phyloP scores from a whole-genome alignment of 495 filamentous ascomycete species.

The Sphaerosporella brunnea region DNA sequence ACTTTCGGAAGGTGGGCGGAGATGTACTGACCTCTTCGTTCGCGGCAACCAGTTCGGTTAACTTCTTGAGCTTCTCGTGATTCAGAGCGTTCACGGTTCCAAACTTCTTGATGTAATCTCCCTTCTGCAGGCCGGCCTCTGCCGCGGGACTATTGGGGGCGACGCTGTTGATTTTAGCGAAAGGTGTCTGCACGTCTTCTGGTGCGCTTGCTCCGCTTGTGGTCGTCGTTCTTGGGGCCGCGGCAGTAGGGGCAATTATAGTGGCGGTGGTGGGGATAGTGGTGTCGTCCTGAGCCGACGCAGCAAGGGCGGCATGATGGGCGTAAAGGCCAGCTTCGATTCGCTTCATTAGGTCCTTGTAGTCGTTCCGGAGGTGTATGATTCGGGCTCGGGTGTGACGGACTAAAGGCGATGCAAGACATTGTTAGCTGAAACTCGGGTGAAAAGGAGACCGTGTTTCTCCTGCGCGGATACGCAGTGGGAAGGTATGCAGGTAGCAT shows the following conservation, averaged over 20 bases:
- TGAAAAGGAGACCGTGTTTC: background rate
- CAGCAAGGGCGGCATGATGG: slow-evolving; percentile 40
- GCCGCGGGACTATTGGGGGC: slow-evolving; percentile 63
- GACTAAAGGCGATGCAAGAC: slow-evolving; percentile 34
- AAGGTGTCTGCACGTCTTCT: slow-evolving; percentile 44
- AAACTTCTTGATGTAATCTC: slow-evolving; percentile 73
- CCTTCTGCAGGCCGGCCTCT: slow-evolving; percentile 59
- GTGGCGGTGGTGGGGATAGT: slow-evolving; percentile 11
- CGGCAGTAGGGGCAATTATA: background rate
- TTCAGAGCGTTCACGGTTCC: slow-evolving; percentile 65
- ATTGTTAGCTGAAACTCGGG: too few relatives aligned
- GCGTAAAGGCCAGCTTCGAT: slow-evolving; percentile 72
- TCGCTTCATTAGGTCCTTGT: slow-evolving; percentile 65
- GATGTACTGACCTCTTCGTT: slow-evolving; percentile 66
- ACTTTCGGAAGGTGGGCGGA: background rate
- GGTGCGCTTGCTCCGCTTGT: slow-evolving; percentile 12
- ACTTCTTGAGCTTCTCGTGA: slow-evolving; percentile 66
- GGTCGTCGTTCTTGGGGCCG: background rate
- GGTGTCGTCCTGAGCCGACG: background rate
- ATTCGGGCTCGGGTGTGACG: slow-evolving; percentile 80
- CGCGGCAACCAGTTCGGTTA: slow-evolving; percentile 65
- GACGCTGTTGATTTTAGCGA: slow-evolving; percentile 82
- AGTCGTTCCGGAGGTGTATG: slow-evolving; percentile 78
- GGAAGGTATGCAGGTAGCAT: too few relatives aligned
- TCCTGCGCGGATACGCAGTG: too few relatives aligned